Percentiles rank a stretch among this genome's conserved stretches.
Conservation (phyloP, 1,284 basidiomycete species). For the Prillingera fragicola region DNA sequence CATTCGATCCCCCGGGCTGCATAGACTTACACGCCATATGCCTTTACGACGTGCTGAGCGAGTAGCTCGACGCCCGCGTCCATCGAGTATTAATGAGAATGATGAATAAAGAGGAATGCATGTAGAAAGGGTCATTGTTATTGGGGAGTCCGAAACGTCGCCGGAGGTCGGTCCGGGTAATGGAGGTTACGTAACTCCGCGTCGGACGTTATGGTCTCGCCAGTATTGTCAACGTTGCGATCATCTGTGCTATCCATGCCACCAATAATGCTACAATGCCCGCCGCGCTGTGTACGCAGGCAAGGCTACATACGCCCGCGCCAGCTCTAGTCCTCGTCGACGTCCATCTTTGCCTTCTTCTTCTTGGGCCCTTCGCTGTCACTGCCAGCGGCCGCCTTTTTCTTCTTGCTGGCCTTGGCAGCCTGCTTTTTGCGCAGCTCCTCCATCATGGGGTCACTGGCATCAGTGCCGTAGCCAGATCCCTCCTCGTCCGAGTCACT, state of each 20-base stretch:
- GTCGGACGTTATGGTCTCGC: too few species aligned
- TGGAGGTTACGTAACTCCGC: too few species aligned
- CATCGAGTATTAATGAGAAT: too few species aligned
- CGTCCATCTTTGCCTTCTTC: slow-evolving; percentile 38
- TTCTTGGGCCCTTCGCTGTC: slow-evolving; percentile 31
- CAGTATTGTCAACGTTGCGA: too few species aligned
- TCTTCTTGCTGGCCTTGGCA: slow-evolving; percentile 54
- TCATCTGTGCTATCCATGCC: too few species aligned
- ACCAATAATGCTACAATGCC: too few species aligned
- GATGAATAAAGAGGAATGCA: too few species aligned
- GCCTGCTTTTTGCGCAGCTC: slow-evolving; percentile 54
- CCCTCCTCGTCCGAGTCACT: slow-evolving; percentile 61
- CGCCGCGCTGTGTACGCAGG: too few species aligned
- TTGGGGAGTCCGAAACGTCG: too few species aligned
- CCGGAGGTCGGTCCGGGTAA: too few species aligned
- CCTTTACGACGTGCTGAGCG: slow-evolving; percentile 12
- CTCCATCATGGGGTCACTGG: slow-evolving; percentile 59
- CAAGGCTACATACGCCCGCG: too few species aligned
- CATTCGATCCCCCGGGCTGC: neutral
- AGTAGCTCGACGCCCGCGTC: slow-evolving; percentile 13
- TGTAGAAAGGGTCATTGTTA: too few species aligned
- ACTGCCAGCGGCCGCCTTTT: slow-evolving; percentile 29
- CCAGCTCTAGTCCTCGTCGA: slow-evolving; percentile 13
- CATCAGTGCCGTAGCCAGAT: slow-evolving; percentile 50
- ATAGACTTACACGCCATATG: slow-evolving; percentile 11